These are phyloP conservation scores for Magnusiomyces magnusii DNA, from an alignment of 1,139 yeast genomes.

Conservation along the genomic window DNA sequence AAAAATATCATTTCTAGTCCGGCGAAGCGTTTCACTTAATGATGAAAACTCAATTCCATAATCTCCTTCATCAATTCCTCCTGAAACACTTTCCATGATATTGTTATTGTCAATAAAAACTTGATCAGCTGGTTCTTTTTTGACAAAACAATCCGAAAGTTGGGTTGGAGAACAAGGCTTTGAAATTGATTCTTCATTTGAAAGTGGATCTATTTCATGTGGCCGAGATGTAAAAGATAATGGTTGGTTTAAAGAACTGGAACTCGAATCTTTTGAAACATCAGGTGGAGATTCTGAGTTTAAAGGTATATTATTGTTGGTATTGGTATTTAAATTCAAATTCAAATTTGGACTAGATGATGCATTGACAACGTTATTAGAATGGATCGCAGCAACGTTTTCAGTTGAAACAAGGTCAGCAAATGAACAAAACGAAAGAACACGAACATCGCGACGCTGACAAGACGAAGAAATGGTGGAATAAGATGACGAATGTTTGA, in stretches of 20 bases:
- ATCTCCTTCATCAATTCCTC: background rate
- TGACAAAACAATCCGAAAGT: no score
- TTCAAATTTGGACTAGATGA: background rate
- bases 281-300: no score
- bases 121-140: no score
- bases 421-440: constrained; percentile 2
- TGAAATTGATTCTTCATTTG: no score
- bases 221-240: background rate
- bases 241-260: no score
- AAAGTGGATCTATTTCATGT: no score
- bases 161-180: no score
- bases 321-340: background rate
- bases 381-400: background rate
- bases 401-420: constrained; percentile 2
- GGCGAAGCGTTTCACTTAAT: background rate
- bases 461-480: background rate
- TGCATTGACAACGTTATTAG: background rate
- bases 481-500: background rate
- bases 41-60: background rate
- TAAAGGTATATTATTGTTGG: no score
- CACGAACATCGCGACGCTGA: background rate
- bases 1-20: background rate
- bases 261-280: no score
- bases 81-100: background rate
- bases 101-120: background rate